A percentile compares a stretch with the other conserved stretches of the same genome.
Conservation (phyloP, 2,329 filamentous ascomycete genomes). For the Chrysoporthe austroafricana region DNA sequence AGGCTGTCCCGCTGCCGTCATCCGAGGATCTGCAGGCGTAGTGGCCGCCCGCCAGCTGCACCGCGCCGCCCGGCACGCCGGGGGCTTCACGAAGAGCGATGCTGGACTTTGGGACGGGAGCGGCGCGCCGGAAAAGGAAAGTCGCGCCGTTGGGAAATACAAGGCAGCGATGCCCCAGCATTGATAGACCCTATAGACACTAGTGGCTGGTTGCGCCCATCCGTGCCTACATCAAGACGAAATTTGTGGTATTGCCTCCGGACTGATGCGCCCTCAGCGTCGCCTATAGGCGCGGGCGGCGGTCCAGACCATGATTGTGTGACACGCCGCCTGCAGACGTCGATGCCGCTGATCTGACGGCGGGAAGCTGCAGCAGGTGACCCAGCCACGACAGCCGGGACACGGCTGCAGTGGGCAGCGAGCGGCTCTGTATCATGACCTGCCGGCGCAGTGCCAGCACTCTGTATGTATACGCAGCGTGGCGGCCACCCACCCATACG, state of each 20-base stretch:
- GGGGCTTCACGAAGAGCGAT: conserved; percentile 7
- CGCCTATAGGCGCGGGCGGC: not conserved
- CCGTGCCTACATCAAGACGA: not conserved
- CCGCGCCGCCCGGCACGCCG: not conserved
- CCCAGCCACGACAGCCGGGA: not conserved
- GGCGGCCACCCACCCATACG: not conserved
- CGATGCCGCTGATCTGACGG: not conserved
- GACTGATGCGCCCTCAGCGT: not conserved
- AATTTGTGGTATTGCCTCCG: not conserved
- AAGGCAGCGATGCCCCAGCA: not conserved
- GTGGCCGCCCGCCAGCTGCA: not conserved
- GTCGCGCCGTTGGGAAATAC: not conserved
- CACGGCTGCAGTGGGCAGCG: not conserved
- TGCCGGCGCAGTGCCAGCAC: not conserved
- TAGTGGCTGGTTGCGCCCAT: not conserved
- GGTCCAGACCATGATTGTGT: not conserved
- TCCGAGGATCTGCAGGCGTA: conserved; percentile 50
- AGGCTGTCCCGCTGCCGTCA: conserved; percentile 69
- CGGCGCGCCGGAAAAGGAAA: no score
- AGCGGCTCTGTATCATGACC: no score
- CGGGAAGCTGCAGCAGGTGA: not conserved
- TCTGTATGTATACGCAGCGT: not conserved
- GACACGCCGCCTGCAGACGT: not conserved
- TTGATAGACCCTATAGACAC: conserved; percentile 6
- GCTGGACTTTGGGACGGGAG: not conserved